phyloP scores from a whole-genome alignment of 2,329 filamentous ascomycete genomes.

The Beauveria rudraprayagi region DNA sequence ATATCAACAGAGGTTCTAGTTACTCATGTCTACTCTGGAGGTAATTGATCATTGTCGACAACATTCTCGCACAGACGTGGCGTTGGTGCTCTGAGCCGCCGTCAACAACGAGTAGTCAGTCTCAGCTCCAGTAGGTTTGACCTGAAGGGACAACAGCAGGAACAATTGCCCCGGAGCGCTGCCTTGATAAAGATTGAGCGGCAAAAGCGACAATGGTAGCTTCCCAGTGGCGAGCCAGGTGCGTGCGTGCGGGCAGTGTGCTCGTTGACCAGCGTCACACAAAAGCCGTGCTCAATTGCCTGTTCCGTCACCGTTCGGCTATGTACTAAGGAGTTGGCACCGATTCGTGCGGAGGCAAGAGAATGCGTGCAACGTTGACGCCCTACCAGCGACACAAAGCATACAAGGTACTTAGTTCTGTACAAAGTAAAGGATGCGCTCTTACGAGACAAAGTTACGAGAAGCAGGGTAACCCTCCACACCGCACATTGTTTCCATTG shows the following conservation, averaged over 20 bases:
- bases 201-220: neutral
- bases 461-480: neutral
- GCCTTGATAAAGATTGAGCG: no score
- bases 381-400: neutral
- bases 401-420: neutral
- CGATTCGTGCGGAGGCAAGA: neutral
- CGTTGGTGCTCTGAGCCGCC: no score
- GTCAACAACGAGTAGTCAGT: no score
- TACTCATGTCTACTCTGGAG: no score
- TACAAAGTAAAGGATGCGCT: neutral
- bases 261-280: neutral
- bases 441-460: neutral
- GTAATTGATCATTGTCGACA: no score
- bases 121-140: no score
- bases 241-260: neutral
- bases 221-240: neutral
- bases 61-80: no score
- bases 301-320: neutral
- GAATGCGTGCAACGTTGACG: neutral
- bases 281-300: neutral
- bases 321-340: neutral
- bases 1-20: no score
- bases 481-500: neutral
- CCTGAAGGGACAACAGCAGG: no score
- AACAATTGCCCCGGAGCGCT: no score